Evolutionary conservation across 306 rosid genomes (phyloP), one percentile per base, ranked within the genome.

Genomic region (Mucuna pruriens): DNA sequence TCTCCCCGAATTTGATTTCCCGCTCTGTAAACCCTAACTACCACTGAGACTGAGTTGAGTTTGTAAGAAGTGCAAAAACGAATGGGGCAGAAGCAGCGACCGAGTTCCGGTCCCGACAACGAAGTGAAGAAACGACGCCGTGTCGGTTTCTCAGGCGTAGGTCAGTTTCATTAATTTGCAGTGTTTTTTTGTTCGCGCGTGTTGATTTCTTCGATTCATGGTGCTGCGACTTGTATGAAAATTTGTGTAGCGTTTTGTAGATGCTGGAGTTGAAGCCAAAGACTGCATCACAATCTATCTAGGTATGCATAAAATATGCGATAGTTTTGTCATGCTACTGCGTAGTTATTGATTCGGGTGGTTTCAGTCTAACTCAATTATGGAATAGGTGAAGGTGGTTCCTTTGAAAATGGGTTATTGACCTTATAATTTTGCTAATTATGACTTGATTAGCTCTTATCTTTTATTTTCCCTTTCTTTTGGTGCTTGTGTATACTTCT

Each of bases 11-110:
- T 33, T 85, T 67, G 49, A 60, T 87, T 92, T 94, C 94, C 96
- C 98, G 94, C 97, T 84, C 89, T 86, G 38, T 19, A 77, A 87
- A 91, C 97, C 98, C 97, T 91, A 90, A 87, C 84, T n/a, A 9
- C 33, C 13, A 23, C 10, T n/a, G 6, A 3, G 4, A 72, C 55
- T 63, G 11, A 40, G 52, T 11, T 42, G 65, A 52, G 38, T 49
- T 65, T 9, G 25, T 46, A 58, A 44, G 22, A 7, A 9, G 49
- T 36, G 57, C 19, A 2, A 22, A 66, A 31, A 3, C 48, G 16
- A 83, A 95, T 95, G 98, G 97, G 89, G 16, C 95, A 87, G 92
- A 92, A 91, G 60, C 79, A 85, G 64, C 46, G 45, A 15, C 0
- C 60, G 55, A n/a, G 82, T 16, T 81, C 85, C 12, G 92, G 81